These are phyloP conservation scores for Endocalyx cinctus DNA, from an alignment of 2,329 filamentous ascomycete species.

Conservation along the genomic window DNA sequence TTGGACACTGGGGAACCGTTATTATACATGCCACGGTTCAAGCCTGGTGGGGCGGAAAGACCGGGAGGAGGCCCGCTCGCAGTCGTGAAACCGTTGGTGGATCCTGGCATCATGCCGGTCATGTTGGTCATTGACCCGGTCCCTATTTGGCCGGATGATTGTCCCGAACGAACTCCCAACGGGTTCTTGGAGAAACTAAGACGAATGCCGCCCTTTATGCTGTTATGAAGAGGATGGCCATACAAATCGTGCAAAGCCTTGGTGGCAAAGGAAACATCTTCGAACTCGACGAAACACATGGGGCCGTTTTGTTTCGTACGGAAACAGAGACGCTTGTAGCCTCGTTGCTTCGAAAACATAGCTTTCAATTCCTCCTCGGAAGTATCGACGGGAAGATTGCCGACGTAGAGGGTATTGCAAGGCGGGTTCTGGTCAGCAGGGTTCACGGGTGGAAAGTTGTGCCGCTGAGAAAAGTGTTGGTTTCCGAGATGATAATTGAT, in stretches of 20 bases:
- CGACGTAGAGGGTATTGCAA: conserved; percentile 96
- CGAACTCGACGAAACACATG: conserved; percentile 99
- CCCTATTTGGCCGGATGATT: conserved; percentile 44
- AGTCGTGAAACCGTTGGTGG: conserved; percentile 59
- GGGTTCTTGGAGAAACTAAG: conserved; percentile 98
- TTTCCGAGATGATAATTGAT: conserved; percentile 52
- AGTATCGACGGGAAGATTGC: conserved; percentile 89
- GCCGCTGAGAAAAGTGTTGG: conserved; percentile 55
- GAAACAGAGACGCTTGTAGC: conserved; percentile 94
- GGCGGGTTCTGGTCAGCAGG: conserved; percentile 95
- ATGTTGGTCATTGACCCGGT: conserved; percentile 47
- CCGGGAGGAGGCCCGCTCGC: conserved; percentile 79
- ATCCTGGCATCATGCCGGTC: conserved; percentile 50
- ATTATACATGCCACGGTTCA: conserved; percentile 33
- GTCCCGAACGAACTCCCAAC: conserved; percentile 79
- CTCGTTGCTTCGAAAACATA: conserved; percentile 86
- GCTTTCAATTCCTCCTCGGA: conserved; percentile 94
- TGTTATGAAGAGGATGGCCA: conserved; percentile 81
- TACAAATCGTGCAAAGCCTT: conserved; percentile 88
- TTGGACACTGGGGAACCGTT: conserved; percentile 13
- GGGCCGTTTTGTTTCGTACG: conserved; percentile 91
- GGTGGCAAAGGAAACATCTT: conserved; percentile 86
- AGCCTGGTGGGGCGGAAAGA: conserved; percentile 68
- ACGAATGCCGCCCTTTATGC: conserved; percentile 88
- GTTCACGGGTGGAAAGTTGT: conserved; percentile 80